Conservation (phyloP, 2,329 filamentous ascomycete species). For the Ophiostoma sp. region DNA sequence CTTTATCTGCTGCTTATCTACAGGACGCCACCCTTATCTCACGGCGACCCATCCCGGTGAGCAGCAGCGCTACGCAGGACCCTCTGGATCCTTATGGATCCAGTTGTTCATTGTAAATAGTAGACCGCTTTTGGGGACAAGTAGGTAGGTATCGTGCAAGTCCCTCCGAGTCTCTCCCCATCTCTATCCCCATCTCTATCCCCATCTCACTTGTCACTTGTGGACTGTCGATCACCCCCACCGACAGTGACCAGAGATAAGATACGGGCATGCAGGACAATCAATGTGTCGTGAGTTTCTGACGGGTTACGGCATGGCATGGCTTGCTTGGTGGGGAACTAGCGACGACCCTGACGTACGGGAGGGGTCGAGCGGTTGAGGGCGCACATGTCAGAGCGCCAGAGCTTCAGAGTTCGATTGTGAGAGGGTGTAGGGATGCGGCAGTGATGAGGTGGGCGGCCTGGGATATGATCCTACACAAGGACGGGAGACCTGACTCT, state of each 20-base stretch:
- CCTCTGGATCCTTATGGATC: not conserved
- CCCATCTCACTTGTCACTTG: not conserved
- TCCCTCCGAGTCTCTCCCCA: not conserved
- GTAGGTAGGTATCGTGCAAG: not conserved
- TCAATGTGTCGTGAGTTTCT: conserved; percentile 1
- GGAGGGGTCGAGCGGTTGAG: not conserved
- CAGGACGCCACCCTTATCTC: not conserved
- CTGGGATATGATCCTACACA: not conserved
- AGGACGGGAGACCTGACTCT: not conserved
- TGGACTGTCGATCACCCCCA: conserved; percentile 9
- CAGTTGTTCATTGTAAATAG: not conserved
- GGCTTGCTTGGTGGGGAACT: not conserved
- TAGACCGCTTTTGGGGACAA: not conserved
- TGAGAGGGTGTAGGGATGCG: not conserved
- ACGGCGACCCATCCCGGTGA: not conserved
- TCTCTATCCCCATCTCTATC: too few species aligned
- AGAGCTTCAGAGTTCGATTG: not conserved
- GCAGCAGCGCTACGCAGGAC: not conserved
- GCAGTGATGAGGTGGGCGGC: not conserved
- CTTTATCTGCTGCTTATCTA: not conserved
- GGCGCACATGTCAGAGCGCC: not conserved
- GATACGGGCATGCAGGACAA: not conserved
- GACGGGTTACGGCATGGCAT: conserved; percentile 8
- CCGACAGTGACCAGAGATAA: not conserved
- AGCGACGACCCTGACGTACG: not conserved